A percentile compares a stretch with the other conserved stretches of the same genome.
Conservation (phyloP, 768 basidiomycete species). For the Coprinellus micaceus region DNA sequence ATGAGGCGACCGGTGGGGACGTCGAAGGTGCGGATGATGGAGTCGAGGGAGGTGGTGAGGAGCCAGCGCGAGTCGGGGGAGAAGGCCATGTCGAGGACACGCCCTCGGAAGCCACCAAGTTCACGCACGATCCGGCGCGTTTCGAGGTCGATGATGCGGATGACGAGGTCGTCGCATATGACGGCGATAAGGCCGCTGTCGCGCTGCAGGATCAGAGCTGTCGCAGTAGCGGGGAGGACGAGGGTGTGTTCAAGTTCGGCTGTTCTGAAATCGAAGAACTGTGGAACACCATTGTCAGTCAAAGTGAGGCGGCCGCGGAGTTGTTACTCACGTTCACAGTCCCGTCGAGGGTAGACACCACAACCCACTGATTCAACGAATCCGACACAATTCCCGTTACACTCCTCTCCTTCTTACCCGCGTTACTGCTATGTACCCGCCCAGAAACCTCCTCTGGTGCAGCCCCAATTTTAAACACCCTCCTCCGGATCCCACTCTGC, state of each 20-base stretch:
- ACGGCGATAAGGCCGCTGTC: constrained; percentile 83
- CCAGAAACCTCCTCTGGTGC: constrained; percentile 53
- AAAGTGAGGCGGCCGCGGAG: not conserved
- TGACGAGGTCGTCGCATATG: constrained; percentile 79
- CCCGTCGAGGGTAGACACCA: constrained; percentile 87
- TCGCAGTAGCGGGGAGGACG: constrained; percentile 62
- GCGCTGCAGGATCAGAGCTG: constrained; percentile 72
- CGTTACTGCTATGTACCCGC: constrained; percentile 36
- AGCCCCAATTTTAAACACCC: constrained; percentile 66
- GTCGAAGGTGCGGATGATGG: constrained; percentile 91
- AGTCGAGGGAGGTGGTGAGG: constrained; percentile 83
- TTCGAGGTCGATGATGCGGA: constrained; percentile 90
- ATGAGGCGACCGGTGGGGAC: constrained; percentile 90
- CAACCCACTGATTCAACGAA: constrained; percentile 72
- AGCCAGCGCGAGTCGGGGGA: constrained; percentile 96
- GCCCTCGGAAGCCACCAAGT: constrained; percentile 74
- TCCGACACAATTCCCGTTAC: constrained; percentile 86
- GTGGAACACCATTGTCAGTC: constrained; percentile 4
- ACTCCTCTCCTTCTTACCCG: constrained; percentile 44
- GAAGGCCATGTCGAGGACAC: constrained; percentile 92
- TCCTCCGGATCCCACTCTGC: constrained; percentile 88
- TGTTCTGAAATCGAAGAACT: constrained; percentile 98
- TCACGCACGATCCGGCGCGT: constrained; percentile 86
- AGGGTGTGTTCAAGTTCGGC: constrained; percentile 68
- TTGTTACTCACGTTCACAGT: constrained; percentile 69